Conservation (phyloP, 2,329 filamentous ascomycete species). For the Metarhizium guizhouense region DNA sequence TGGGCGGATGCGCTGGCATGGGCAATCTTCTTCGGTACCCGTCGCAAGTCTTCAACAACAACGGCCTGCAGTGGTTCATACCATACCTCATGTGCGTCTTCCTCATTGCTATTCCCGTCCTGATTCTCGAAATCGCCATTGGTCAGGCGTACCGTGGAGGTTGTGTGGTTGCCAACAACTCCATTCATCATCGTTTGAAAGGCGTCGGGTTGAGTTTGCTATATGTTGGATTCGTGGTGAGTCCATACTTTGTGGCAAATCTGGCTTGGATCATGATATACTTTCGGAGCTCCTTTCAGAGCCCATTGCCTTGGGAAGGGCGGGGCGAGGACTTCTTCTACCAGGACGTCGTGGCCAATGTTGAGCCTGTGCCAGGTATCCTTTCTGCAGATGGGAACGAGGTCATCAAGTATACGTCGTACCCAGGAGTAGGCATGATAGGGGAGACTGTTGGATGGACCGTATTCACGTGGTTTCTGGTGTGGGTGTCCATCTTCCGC, state of each 20-base stretch:
- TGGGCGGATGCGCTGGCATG: constrained; percentile 50
- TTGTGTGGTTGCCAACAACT: constrained; percentile 45
- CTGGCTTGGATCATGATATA: constrained; percentile 52
- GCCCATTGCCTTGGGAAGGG: constrained; percentile 44
- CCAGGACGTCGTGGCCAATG: constrained; percentile 38
- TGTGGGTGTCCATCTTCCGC: constrained; percentile 51
- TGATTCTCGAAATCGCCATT: constrained; percentile 56
- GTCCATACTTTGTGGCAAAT: constrained; percentile 47
- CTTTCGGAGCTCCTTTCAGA: constrained; percentile 46
- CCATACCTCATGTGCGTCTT: constrained; percentile 47
- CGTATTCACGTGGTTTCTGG: constrained; percentile 49
- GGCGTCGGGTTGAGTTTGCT: constrained; percentile 43
- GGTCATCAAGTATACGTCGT: constrained; percentile 35
- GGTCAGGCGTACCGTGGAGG: constrained; percentile 55
- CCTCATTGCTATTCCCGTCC: constrained; percentile 44
- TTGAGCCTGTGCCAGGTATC: constrained; percentile 29
- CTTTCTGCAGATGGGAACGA: constrained; percentile 26
- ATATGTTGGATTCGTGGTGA: constrained; percentile 45
- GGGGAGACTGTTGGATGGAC: constrained; percentile 51
- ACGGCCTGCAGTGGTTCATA: constrained; percentile 52
- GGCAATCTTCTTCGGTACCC: constrained; percentile 50
- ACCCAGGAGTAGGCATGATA: constrained; percentile 35
- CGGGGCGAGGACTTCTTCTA: constrained; percentile 43
- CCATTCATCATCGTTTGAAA: constrained; percentile 41
- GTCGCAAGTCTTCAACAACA: constrained; percentile 50